Evolutionary conservation across 208 protist species (phyloP).

Genomic region (Trypanosoma lewisi): DNA sequence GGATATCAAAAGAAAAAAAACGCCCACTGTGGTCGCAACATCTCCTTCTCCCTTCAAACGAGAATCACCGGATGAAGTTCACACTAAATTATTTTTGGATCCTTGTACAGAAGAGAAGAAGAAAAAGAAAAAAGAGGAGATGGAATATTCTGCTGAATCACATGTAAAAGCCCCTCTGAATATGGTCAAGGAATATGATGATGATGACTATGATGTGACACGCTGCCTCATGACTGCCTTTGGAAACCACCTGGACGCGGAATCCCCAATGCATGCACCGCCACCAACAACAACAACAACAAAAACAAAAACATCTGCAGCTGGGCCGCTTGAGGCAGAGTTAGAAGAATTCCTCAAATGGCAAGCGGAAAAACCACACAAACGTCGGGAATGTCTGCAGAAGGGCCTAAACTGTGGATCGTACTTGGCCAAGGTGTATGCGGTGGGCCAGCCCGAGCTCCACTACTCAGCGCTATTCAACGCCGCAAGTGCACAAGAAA

Average conservation of each 20-base stretch:
- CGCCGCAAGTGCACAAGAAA: background rate
- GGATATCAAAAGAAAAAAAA: too few relatives aligned
- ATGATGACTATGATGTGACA: conserved; percentile 1
- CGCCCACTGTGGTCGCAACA: too few relatives aligned
- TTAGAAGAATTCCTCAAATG: conserved; percentile 20
- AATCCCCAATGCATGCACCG: background rate
- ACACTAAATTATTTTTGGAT: too few relatives aligned
- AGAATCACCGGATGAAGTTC: too few relatives aligned
- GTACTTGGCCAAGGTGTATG: conserved; percentile 14
- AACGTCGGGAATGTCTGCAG: conserved; percentile 3
- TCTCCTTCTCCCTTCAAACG: too few relatives aligned
- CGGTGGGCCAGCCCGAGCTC: background rate
- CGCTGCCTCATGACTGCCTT: conserved; percentile 9
- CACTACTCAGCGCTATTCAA: background rate
- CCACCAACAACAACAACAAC: background rate
- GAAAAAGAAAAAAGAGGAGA: background rate
- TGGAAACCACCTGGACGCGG: conserved; percentile 7
- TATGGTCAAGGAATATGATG: background rate
- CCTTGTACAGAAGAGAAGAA: too few relatives aligned
- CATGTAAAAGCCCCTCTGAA: background rate
- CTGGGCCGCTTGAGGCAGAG: conserved; percentile 3
- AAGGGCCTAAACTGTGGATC: background rate
- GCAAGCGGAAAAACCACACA: conserved; percentile 5
- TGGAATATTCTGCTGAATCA: background rate
- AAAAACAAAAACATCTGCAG: background rate